Conservation (phyloP, 225 moss, liverwort and hornwort species). For the Pleurozium schreberi region DNA sequence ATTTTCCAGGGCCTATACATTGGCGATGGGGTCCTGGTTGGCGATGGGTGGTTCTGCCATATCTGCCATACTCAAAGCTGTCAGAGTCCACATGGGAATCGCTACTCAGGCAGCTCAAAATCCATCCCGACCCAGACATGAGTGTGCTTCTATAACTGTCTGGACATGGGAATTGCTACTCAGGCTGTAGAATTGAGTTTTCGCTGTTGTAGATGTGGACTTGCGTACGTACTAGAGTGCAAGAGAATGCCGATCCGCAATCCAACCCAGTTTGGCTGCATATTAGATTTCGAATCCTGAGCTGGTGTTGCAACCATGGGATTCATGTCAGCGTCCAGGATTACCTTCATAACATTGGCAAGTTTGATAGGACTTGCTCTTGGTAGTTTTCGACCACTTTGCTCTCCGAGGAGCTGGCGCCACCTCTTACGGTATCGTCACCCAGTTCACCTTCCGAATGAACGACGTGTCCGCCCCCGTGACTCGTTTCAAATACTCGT, state of each 20-base stretch:
- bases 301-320: neutral
- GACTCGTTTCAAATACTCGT: constrained; percentile 55
- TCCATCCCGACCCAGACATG: neutral
- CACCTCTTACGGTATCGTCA: constrained; percentile 63
- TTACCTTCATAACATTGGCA: neutral
- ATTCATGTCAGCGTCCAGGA: neutral
- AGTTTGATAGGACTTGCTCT: neutral
- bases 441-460: constrained; percentile 60
- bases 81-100: neutral
- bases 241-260: neutral
- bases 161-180: too few species aligned
- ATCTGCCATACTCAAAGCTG: neutral
- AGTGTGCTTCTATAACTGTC: neutral
- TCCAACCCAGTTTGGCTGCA: neutral
- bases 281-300: neutral
- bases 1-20: too few species aligned
- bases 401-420: constrained; percentile 61
- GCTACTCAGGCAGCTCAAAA: neutral
- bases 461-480: constrained; percentile 42
- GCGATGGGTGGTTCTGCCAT: too few species aligned
- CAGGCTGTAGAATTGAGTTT: neutral
- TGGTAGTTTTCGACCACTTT: neutral
- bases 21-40: too few species aligned
- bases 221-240: neutral
- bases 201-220: neutral